Base-by-base conservation (phyloP, 345 rosid genomes). In the Rhizophora apiculata region DNA sequence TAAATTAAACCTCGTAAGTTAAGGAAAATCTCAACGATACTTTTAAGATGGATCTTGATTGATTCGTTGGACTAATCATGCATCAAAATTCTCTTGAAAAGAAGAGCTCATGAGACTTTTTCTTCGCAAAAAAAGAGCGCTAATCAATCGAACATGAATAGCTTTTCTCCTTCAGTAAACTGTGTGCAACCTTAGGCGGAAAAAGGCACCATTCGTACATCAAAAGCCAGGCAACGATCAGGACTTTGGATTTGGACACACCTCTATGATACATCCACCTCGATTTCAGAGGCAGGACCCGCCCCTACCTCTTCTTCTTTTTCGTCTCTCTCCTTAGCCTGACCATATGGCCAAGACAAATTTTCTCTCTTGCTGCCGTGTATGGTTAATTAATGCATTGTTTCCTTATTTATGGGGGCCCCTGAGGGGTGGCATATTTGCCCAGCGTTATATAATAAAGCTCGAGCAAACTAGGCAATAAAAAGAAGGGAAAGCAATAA, bases 221-320 rank as follows among this genome's bases (percentile, higher is more conserved):
- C 13, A 63, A 66, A 63, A 74, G 60, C 78, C 66, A 65, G 24
- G 71, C 64, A 74, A 66, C 64, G 60, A 67, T 67, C 72, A 64
- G 61, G 81, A 68, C 57, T 65, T 71, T 68, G 73, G 79, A 69
- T 18, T 74, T 77, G 9, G 49, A 56, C 72, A 36, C 67, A 27
- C 68, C 39, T 32, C 77, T 55, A 51, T 68, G 74, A 65, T 69
- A 68, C 77, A 80, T 80, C 79, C 77, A 62, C 64, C 73, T 76
- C 69, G 75, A 73, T 71, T 70, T 73, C 70, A 73, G 78, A 61
- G 48, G 67, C 65, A 75, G 75, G 72, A 60, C 77, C 72, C 70
- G 66, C 22, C 58, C 21, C 2, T 34, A 26, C 48, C 36, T n/a
- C 1, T 6, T 24, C 59, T 63, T 21, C 60, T 3, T 51, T 74